Evolutionary conservation across 345 rosid genomes (phyloP).

Genomic region (Hevea brasiliensis): DNA sequence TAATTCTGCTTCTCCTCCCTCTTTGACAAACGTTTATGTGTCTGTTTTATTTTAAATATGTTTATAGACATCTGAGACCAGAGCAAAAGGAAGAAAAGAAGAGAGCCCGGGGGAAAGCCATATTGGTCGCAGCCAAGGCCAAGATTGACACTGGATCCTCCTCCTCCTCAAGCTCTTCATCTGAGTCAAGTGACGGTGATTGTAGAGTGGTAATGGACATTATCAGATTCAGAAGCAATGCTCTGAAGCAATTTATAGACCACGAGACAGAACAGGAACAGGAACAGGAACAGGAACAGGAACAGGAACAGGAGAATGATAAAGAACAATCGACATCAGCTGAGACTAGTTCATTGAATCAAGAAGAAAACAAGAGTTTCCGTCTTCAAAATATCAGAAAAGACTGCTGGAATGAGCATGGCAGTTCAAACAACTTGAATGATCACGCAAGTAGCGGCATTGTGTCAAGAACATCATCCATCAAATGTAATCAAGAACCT

Average conservation of each 20-base stretch:
- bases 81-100: conserved; percentile 19
- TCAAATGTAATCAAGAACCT: too few species aligned
- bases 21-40: too few species aligned
- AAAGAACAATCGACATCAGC: neutral
- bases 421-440: neutral
- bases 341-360: neutral
- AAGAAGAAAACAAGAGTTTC: neutral
- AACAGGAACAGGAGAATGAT: neutral
- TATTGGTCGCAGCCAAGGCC: neutral
- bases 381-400: neutral
- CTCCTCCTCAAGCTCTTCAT: conserved; percentile 17
- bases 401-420: neutral
- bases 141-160: conserved; percentile 7
- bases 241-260: neutral
- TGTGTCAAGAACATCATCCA: too few species aligned
- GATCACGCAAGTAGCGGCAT: neutral
- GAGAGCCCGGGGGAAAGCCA: neutral
- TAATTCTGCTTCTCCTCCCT: too few species aligned
- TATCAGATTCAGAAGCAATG: neutral
- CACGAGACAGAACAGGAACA: neutral
- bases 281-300: too few species aligned
- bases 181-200: conserved; percentile 27
- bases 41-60: too few species aligned
- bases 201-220: neutral
- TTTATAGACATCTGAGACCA: conserved; percentile 10